Percentiles rank a stretch among this genome's conserved stretches.
Evolutionary conservation across 2,329 filamentous ascomycete species (phyloP).

Genomic region (Hortaea werneckii): DNA sequence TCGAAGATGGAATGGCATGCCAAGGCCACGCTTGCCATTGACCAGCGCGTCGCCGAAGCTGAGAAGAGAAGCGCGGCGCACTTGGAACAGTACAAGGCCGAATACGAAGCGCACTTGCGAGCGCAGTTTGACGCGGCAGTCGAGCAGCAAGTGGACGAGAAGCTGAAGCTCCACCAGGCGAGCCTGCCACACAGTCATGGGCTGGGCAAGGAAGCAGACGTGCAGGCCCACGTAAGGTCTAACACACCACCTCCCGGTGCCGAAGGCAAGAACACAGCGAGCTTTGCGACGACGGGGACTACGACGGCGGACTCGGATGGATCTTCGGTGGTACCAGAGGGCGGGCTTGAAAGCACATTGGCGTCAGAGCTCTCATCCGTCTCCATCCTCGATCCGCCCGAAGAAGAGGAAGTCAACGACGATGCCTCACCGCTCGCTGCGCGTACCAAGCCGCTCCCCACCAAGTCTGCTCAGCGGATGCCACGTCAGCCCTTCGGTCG

Average conservation of each 20-base stretch:
- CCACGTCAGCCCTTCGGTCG: slow-evolving; percentile 60
- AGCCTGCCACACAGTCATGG: slow-evolving; percentile 20
- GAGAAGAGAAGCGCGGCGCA: slow-evolving; percentile 48
- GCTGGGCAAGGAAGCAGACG: slow-evolving; percentile 2
- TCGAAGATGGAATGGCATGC: slow-evolving; percentile 80
- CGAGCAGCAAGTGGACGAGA: slow-evolving; percentile 33
- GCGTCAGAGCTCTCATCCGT: slow-evolving; percentile 72
- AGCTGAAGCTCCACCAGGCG: slow-evolving; percentile 42
- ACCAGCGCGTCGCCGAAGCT: slow-evolving; percentile 63
- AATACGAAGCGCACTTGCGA: slow-evolving; percentile 27
- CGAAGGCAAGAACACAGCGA: slow-evolving; percentile 10
- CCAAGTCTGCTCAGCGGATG: slow-evolving; percentile 49
- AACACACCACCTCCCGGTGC: slow-evolving; percentile 20
- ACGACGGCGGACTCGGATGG: slow-evolving; percentile 10
- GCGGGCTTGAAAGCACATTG: slow-evolving; percentile 51
- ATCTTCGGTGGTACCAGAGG: slow-evolving; percentile 4
- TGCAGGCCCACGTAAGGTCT: slow-evolving; percentile 17
- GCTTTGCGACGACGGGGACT: slow-evolving; percentile 12
- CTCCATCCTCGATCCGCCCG: slow-evolving; percentile 41
- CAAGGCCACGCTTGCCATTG: slow-evolving; percentile 84
- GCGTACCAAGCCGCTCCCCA: slow-evolving; percentile 30
- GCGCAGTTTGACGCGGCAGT: slow-evolving; percentile 46
- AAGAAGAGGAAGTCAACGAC: slow-evolving; percentile 13
- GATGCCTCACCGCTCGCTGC: slow-evolving; percentile 57
- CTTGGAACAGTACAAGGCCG: slow-evolving; percentile 7